phyloP scores from a whole-genome alignment of 202 grass and related monocot genomes.

The Bolboschoenoplectus hybrid region DNA sequence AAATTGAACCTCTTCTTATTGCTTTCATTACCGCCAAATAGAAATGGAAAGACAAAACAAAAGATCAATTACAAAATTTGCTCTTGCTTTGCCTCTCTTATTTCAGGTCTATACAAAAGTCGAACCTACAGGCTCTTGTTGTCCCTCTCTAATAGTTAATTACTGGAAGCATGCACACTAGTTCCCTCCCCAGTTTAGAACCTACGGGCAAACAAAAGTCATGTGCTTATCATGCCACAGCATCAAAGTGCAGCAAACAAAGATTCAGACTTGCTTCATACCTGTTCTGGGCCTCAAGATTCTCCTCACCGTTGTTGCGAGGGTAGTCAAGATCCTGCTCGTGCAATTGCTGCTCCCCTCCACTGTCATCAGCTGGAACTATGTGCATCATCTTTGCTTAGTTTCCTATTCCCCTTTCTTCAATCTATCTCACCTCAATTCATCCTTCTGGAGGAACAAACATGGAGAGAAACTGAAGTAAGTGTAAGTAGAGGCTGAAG shows the following conservation, averaged over 20 bases:
- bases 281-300: conserved; percentile 41
- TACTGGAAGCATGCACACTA: background rate
- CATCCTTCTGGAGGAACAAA: conserved; percentile 11
- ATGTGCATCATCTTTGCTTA: conserved; percentile 38
- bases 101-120: background rate
- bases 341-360: conserved; percentile 39
- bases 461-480: background rate
- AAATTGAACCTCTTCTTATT: background rate
- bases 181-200: background rate
- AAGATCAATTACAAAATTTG: background rate
- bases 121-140: background rate
- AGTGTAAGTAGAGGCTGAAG: background rate
- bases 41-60: background rate
- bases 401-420: background rate
- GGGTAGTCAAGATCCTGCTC: conserved; percentile 37
- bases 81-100: background rate
- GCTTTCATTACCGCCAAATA: background rate
- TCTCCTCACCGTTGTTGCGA: conserved; percentile 27
- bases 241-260: background rate
- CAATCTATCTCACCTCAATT: conserved; percentile 16
- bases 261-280: background rate
- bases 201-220: background rate
- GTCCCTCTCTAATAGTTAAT: background rate
- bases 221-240: background rate
- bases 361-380: conserved; percentile 37